Percentiles rank a stretch among this genome's conserved stretches.
Evolutionary conservation across 495 filamentous ascomycete species (phyloP).

Genomic region (Elasticomyces elasticus): DNA sequence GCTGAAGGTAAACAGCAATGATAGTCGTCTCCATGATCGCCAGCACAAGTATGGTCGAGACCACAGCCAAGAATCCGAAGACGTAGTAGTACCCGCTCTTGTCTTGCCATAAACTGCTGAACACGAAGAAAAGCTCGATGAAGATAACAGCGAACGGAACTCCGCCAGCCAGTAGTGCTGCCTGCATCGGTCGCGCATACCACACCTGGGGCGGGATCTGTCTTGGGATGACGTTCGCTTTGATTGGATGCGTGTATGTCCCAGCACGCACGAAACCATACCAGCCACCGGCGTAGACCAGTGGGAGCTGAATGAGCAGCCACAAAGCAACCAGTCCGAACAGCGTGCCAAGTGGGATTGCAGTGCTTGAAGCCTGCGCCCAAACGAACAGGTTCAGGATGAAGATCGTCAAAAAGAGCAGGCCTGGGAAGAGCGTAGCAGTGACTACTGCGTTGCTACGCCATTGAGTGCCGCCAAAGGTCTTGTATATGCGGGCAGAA

Average conservation of each 20-base stretch:
- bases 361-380: conserved; percentile 84
- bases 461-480: conserved; percentile 73
- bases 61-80: conserved; percentile 78
- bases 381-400: conserved; percentile 88
- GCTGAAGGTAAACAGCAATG: conserved; percentile 75
- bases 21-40: conserved; percentile 84
- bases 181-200: conserved; percentile 57
- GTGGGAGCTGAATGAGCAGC: conserved; percentile 81
- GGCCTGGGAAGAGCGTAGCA: conserved; percentile 72
- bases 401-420: conserved; percentile 70
- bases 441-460: conserved; percentile 75
- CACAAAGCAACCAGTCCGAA: conserved; percentile 68
- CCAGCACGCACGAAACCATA: conserved; percentile 56
- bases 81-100: conserved; percentile 94
- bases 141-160: conserved; percentile 89
- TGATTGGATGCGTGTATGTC: conserved; percentile 81
- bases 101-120: conserved; percentile 84
- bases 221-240: conserved; percentile 61
- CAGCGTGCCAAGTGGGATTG: conserved; percentile 79
- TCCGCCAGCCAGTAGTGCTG: conserved; percentile 65
- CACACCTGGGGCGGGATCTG: conserved; percentile 73
- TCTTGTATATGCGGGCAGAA: conserved; percentile 73
- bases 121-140: conserved; percentile 87
- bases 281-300: conserved; percentile 81
- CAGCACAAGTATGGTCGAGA: conserved; percentile 62